phyloP scores from a whole-genome alignment of 2,329 filamentous ascomycete species.

The Emmonsiellopsis sp. region DNA sequence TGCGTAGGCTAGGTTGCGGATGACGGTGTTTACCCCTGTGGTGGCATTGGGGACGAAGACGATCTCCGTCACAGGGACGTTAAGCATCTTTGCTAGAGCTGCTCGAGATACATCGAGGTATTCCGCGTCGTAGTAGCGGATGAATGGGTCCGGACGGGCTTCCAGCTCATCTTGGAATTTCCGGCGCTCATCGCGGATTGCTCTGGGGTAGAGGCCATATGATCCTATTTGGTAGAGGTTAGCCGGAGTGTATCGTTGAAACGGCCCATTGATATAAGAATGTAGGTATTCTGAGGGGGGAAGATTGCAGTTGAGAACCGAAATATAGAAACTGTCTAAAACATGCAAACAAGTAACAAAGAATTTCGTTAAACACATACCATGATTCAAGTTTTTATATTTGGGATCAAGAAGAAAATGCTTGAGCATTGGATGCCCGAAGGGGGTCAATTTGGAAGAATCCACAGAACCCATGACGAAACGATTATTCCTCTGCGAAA shows the following conservation, averaged over 20 bases:
- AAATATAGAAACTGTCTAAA: background rate
- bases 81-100: conserved; percentile 57
- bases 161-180: conserved; percentile 61
- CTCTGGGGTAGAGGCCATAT: conserved; percentile 64
- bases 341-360: background rate
- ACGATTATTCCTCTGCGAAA: background rate
- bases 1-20: conserved; percentile 64
- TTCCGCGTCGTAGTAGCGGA: conserved; percentile 57
- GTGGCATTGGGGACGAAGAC: conserved; percentile 81
- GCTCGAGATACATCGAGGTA: conserved; percentile 56
- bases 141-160: conserved; percentile 63
- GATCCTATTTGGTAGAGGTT: conserved; percentile 42
- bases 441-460: conserved; percentile 23
- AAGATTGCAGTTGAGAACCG: no score
- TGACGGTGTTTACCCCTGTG: conserved; percentile 58
- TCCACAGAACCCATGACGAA: conserved; percentile 2
- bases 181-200: conserved; percentile 51
- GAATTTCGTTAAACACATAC: conserved; percentile 33
- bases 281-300: background rate
- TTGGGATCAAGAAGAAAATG: conserved; percentile 61
- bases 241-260: background rate
- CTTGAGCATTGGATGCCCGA: conserved; percentile 48
- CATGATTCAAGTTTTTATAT: conserved; percentile 72
- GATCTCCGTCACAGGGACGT: conserved; percentile 55
- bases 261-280: background rate